Base-by-base conservation (phyloP, 2,329 filamentous ascomycete genomes). In the Claviceps sp. region DNA sequence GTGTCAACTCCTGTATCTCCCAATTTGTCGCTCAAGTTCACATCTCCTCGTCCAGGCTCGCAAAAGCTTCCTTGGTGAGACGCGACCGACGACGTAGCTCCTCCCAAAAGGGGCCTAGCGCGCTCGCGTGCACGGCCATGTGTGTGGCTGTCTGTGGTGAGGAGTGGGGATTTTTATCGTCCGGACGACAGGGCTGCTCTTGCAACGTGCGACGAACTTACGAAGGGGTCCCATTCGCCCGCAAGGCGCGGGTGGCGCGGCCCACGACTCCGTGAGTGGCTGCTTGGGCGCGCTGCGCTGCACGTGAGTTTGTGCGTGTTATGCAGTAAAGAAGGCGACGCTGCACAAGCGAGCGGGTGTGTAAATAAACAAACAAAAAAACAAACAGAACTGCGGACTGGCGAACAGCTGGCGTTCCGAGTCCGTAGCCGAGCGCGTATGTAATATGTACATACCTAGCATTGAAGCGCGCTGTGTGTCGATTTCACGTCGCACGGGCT, bases 321-420 rank as follows among this genome's bases (percentile, higher is more conserved):
- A 17, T 26, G 38, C 45, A 44, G 13, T 3, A 44, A 44, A 17
- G 22, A 23, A 5, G 38, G 38, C 37, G 13, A 17, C n/a, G 39
- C 39, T 17, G 7, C n/a, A 40, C 7, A 40, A 17, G 16, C 16
- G 6, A 4, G 16, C n/a, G 17, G 9, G 17, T 6, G 16, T 17
- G 16, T 17, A n/a, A 40, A 40, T 9, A 40, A 17, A 14, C 4
- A 52, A 50, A 50, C 38, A 52, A 50, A 52, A 17, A 52, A 49
- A 45, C 45, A 52, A 40, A n/a, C 36, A 46, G 13, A 11, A 16
- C 20, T 34, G 29, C 9, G 29, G 29, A 34, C 29, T 34, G 26
- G 26, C 26, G 26, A 2, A 29, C 23, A 34, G 26, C 26, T 29
- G 26, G 8, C 8, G 9, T 7, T 29, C 7, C 29, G 9, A 29